A percentile compares a stretch with the other conserved stretches of the same genome.
phyloP scores from a whole-genome alignment of 495 filamentous ascomycete genomes.

The Trypethelium eluteriae region DNA sequence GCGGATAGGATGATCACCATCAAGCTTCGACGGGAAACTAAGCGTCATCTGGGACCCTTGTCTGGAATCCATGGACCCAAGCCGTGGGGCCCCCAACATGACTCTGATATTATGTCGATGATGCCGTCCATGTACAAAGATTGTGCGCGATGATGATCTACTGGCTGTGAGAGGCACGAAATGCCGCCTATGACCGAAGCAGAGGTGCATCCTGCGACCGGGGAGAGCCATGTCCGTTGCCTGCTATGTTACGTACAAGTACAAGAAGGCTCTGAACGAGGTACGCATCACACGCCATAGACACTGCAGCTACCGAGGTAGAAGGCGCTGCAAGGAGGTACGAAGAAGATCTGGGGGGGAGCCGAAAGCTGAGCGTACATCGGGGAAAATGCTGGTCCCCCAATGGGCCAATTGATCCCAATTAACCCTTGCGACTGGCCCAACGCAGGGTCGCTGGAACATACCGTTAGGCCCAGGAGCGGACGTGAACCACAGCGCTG shows the following conservation, averaged over 20 bases:
- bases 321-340: background rate
- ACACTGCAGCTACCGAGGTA: background rate
- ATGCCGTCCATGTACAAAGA: background rate
- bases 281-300: background rate
- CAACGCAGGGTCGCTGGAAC: background rate
- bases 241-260: background rate
- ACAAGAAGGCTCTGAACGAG: background rate
- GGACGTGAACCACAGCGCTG: background rate
- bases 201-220: background rate
- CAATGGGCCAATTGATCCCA: background rate
- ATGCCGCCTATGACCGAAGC: background rate
- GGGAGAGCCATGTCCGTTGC: background rate
- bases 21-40: background rate
- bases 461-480: background rate
- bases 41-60: background rate
- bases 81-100: background rate
- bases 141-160: background rate
- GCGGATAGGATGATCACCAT: constrained; percentile 4
- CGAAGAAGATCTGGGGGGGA: background rate
- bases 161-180: background rate
- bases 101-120: background rate
- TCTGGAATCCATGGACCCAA: background rate
- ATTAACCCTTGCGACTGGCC: background rate
- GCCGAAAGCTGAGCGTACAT: constrained; percentile 3
- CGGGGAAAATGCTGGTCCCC: constrained; percentile 1